A percentile compares a stretch with the other conserved stretches of the same genome.
These are phyloP conservation scores for Hanseniaspora thailandica DNA, from an alignment of 805 yeast species.

Conservation along the genomic window DNA sequence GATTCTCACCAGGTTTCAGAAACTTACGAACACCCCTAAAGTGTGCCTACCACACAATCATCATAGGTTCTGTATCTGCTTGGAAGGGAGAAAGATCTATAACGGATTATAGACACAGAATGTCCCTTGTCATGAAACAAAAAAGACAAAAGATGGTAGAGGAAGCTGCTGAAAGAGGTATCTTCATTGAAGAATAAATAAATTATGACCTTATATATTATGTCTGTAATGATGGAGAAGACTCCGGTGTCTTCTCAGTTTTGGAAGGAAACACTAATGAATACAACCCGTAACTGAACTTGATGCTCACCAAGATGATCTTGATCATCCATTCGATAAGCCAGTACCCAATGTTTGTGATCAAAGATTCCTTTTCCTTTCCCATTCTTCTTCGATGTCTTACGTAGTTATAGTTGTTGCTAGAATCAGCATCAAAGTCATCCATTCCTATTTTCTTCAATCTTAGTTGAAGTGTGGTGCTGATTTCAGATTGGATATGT, in stretches of 20 bases:
- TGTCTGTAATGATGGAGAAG: background rate
- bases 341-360: slow-evolving; percentile 15
- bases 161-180: slow-evolving; percentile 37
- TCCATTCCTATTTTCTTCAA: slow-evolving; percentile 25
- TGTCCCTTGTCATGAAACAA: slow-evolving; percentile 26
- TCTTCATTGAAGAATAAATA: slow-evolving; percentile 31
- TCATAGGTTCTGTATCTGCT: slow-evolving; percentile 34
- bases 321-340: slow-evolving; percentile 25
- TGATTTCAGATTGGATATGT: slow-evolving; percentile 52
- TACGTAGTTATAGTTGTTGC: background rate
- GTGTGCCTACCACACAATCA: slow-evolving; percentile 33
- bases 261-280: slow-evolving; percentile 9
- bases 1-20: slow-evolving; percentile 30
- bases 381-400: background rate
- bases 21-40: slow-evolving; percentile 33
- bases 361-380: background rate
- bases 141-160: slow-evolving; percentile 31
- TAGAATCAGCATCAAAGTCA: background rate
- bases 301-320: slow-evolving; percentile 24
- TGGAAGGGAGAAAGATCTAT: slow-evolving; percentile 34
- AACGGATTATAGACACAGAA: slow-evolving; percentile 30
- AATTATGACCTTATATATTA: background rate
- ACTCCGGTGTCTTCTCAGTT: slow-evolving; percentile 3
- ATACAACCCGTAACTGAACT: slow-evolving; percentile 24
- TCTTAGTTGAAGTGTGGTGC: slow-evolving; percentile 56